Evolutionary conservation across 2,329 filamentous ascomycete genomes (phyloP).

Genomic region (Stachybotrys chartarum): DNA sequence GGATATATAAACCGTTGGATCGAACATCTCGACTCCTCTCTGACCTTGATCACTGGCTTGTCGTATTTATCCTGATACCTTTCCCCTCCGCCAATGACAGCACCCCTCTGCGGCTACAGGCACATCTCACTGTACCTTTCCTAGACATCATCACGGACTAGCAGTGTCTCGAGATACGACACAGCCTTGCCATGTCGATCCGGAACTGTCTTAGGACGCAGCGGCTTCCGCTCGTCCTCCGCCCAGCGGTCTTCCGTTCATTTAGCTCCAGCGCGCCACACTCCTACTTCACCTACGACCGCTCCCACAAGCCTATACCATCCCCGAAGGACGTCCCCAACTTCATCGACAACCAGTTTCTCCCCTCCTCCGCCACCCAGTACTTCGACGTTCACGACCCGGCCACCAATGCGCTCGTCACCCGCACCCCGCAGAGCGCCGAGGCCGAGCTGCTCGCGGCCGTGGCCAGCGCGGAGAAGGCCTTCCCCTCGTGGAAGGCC

Average conservation of each 20-base stretch:
- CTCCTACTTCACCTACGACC: not conserved
- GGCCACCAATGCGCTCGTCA: constrained; percentile 74
- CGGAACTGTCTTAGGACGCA: not conserved
- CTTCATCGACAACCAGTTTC: constrained; percentile 69
- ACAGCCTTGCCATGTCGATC: not conserved
- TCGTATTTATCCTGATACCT: too few relatives aligned
- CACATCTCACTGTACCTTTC: too few relatives aligned
- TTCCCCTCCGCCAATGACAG: too few relatives aligned
- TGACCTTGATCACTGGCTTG: too few relatives aligned
- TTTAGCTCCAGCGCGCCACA: not conserved
- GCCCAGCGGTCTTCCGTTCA: not conserved
- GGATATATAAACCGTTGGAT: too few relatives aligned
- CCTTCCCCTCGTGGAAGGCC: constrained; percentile 63
- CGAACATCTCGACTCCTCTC: too few relatives aligned
- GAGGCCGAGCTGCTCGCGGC: constrained; percentile 57
- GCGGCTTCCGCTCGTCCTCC: not conserved
- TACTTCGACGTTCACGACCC: constrained; percentile 72
- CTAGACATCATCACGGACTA: too few relatives aligned
- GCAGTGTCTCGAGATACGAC: too few relatives aligned
- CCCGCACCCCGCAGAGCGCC: constrained; percentile 60
- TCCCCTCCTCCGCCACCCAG: constrained; percentile 53
- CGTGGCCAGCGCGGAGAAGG: constrained; percentile 64
- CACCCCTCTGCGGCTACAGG: too few relatives aligned
- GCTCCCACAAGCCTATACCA: constrained; percentile 52
- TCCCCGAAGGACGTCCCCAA: constrained; percentile 60